These are phyloP conservation scores for Eurotiales sp. DNA, from an alignment of 2,329 filamentous ascomycete species.

Conservation along the genomic window DNA sequence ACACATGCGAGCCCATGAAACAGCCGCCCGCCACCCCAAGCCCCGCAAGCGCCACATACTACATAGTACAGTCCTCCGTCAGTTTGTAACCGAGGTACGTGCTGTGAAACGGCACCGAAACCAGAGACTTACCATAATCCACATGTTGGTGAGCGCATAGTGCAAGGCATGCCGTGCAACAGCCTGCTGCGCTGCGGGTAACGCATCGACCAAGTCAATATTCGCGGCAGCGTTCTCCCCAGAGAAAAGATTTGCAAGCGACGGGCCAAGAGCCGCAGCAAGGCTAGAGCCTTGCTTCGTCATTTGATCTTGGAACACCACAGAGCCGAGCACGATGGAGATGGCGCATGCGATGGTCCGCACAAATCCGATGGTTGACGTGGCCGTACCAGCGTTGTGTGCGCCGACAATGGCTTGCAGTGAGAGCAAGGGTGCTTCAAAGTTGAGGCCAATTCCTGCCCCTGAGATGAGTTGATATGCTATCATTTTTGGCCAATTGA, in stretches of 20 bases:
- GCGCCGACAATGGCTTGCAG: slow-evolving; percentile 53
- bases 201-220: slow-evolving; percentile 6
- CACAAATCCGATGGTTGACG: slow-evolving; percentile 54
- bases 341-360: slow-evolving; percentile 52
- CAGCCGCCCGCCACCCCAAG: slow-evolving; percentile 6
- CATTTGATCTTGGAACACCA: slow-evolving; percentile 41
- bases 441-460: slow-evolving; percentile 51
- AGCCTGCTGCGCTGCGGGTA: slow-evolving; percentile 7
- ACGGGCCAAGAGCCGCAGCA: slow-evolving; percentile 10
- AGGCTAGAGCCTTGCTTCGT: slow-evolving; percentile 13
- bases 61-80: too few species aligned
- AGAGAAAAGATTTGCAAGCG: slow-evolving; percentile 2
- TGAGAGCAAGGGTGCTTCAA: slow-evolving; percentile 52
- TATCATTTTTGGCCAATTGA: slow-evolving; percentile 31
- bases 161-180: slow-evolving; percentile 9
- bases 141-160: slow-evolving; percentile 8
- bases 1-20: slow-evolving; percentile 7
- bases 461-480: slow-evolving; percentile 50
- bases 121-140: slow-evolving; percentile 11
- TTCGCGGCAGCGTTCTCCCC: slow-evolving; percentile 11
- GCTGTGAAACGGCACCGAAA: too few species aligned
- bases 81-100: too few species aligned
- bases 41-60: slow-evolving; percentile 12
- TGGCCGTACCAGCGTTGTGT: slow-evolving; percentile 56
- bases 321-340: slow-evolving; percentile 52